Percentiles rank a stretch among this genome's conserved stretches.
Evolutionary conservation across 1,284 basidiomycete genomes (phyloP).

Genomic region (Trichosporon ovoides): DNA sequence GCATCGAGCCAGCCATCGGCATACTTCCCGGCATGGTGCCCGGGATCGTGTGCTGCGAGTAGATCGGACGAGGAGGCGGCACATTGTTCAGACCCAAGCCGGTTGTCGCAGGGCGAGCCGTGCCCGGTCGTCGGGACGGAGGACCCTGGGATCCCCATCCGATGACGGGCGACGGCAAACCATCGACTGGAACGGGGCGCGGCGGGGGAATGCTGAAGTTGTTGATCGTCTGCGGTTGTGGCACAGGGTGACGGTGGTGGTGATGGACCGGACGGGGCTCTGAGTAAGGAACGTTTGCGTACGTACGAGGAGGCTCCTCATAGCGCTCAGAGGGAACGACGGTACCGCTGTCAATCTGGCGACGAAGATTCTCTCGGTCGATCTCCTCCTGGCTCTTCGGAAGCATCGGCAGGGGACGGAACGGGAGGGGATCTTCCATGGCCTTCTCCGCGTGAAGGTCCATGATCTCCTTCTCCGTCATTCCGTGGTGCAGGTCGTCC

Average conservation of each 20-base stretch:
- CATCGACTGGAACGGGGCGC: background rate
- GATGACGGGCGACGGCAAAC: background rate
- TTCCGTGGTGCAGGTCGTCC: background rate
- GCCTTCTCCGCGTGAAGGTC: background rate
- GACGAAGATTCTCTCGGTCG: background rate
- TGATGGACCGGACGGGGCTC: background rate
- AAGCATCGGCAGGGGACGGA: background rate
- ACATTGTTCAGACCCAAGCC: background rate
- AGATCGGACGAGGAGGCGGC: background rate
- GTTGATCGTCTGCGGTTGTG: background rate
- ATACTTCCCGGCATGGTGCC: background rate
- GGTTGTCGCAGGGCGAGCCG: background rate
- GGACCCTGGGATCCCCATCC: background rate
- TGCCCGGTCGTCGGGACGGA: background rate
- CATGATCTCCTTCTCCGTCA: conserved; percentile 3
- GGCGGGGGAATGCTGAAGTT: background rate
- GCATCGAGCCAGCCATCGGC: background rate
- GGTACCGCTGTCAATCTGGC: background rate
- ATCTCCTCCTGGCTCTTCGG: conserved; percentile 1
- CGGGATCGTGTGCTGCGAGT: background rate
- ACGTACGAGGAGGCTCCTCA: background rate
- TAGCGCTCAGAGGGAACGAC: background rate
- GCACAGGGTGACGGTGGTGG: background rate
- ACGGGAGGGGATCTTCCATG: background rate
- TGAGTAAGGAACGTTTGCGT: background rate